Conservation (phyloP, 2,329 filamentous ascomycete species). For the Ceratocystis diversiconidia region DNA sequence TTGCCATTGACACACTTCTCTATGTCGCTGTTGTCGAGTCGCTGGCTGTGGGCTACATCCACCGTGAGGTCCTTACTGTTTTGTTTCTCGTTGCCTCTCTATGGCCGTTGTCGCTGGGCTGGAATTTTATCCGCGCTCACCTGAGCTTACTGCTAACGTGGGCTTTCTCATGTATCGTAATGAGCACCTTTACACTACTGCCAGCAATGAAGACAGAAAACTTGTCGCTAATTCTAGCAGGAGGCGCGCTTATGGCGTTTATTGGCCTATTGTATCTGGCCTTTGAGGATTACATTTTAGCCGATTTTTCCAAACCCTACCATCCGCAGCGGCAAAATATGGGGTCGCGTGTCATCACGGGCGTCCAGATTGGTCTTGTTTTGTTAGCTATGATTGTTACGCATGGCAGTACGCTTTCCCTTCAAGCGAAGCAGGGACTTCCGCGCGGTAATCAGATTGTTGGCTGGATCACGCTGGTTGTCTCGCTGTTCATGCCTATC, state of each 20-base stretch:
- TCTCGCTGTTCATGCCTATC: constrained; percentile 65
- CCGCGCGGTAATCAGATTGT: constrained; percentile 77
- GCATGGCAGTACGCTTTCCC: constrained; percentile 64
- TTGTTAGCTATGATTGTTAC: constrained; percentile 75
- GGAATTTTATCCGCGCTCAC: constrained; percentile 56
- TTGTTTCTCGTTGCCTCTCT: constrained; percentile 62
- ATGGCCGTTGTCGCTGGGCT: constrained; percentile 66
- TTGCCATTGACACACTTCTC: constrained; percentile 47
- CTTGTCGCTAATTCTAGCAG: constrained; percentile 54
- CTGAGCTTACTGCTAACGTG: constrained; percentile 51
- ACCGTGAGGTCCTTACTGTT: constrained; percentile 71
- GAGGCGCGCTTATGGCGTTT: constrained; percentile 62
- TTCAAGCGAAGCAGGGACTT: constrained; percentile 73
- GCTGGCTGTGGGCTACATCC: constrained; percentile 84
- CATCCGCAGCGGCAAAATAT: constrained; percentile 19
- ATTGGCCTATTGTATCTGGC: constrained; percentile 65
- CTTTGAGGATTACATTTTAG: constrained; percentile 53
- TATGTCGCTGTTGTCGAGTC: constrained; percentile 68
- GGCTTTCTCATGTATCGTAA: constrained; percentile 60
- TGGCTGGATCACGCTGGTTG: constrained; percentile 65
- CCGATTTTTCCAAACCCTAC: constrained; percentile 29
- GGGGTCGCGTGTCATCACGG: constrained; percentile 36
- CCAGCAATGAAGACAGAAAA: constrained; percentile 77
- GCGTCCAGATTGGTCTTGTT: constrained; percentile 65
- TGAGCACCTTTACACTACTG: constrained; percentile 84